These are phyloP conservation scores for Protea cynaroides DNA, from an alignment of 164 flowering plant genomes.

Conservation along the genomic window DNA sequence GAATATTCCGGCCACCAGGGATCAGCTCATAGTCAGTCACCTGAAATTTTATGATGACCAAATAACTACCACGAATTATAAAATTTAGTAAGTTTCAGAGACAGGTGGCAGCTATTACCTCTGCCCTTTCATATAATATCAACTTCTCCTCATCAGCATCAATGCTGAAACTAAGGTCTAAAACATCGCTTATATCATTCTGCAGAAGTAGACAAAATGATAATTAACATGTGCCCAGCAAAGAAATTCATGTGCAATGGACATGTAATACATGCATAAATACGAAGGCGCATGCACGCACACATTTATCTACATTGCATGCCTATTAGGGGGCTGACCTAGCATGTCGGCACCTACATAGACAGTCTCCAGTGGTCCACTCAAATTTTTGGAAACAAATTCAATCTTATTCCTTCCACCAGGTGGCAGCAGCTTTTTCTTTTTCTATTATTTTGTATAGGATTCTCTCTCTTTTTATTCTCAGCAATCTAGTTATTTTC, in stretches of 20 bases:
- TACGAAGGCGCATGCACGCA: too few species aligned
- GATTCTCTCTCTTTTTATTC: too few species aligned
- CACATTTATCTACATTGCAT: too few species aligned
- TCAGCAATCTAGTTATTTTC: too few species aligned
- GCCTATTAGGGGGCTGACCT: too few species aligned
- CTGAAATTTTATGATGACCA: constrained; percentile 26
- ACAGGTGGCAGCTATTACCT: constrained; percentile 33
- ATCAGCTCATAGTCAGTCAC: constrained; percentile 93
- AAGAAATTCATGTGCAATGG: too few species aligned
- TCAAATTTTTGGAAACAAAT: too few species aligned
- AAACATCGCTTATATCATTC: constrained; percentile 84
- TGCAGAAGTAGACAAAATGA: constrained; percentile 23
- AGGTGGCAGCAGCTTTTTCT: too few species aligned
- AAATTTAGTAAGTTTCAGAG: constrained; percentile 28
- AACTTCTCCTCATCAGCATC: constrained; percentile 98
- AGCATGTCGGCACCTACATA: too few species aligned
- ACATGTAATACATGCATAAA: not conserved
- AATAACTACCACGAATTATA: constrained; percentile 33
- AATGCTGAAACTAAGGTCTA: constrained; percentile 91
- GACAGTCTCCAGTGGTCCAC: too few species aligned
- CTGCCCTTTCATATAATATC: constrained; percentile 73
- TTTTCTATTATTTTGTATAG: too few species aligned
- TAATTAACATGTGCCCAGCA: not conserved
- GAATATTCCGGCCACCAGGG: constrained; percentile 80
- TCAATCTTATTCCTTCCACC: too few species aligned